Conservation (phyloP, 306 rosid genomes). For the Cucurbita maxima region DNA sequence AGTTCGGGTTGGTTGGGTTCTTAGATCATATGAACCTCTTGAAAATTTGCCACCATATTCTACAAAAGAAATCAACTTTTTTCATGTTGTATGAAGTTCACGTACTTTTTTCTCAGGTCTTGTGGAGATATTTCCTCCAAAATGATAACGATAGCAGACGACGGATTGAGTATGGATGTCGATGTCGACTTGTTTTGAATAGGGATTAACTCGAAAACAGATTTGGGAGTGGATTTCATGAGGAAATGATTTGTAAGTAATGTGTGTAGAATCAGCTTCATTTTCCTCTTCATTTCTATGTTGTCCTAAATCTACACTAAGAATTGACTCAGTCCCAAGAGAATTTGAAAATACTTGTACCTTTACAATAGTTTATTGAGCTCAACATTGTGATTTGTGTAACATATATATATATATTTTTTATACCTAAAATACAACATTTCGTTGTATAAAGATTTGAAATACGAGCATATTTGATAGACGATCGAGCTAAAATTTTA, state of each 20-base stretch:
- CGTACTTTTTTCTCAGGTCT: background rate
- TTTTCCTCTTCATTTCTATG: conserved; percentile 1
- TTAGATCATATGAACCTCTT: too few relatives aligned
- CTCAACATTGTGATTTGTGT: background rate
- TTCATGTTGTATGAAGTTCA: background rate
- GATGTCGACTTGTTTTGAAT: background rate
- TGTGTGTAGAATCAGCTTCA: background rate
- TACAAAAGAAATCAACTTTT: background rate
- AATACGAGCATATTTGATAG: too few relatives aligned
- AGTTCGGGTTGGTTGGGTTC: too few relatives aligned
- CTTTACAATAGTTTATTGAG: background rate
- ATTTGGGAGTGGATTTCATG: background rate
- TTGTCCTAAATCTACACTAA: background rate
- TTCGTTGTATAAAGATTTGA: too few relatives aligned
- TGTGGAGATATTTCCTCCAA: background rate
- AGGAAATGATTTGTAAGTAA: background rate
- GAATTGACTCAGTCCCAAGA: background rate
- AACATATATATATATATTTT: background rate
- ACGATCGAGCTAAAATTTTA: too few relatives aligned
- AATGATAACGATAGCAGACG: background rate
- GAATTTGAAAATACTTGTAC: background rate
- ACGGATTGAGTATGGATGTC: background rate
- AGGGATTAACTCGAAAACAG: background rate
- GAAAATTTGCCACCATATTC: background rate
- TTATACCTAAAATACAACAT: too few relatives aligned